Base-by-base conservation (phyloP, 306 rosid genomes). In the Comarum palustre region DNA sequence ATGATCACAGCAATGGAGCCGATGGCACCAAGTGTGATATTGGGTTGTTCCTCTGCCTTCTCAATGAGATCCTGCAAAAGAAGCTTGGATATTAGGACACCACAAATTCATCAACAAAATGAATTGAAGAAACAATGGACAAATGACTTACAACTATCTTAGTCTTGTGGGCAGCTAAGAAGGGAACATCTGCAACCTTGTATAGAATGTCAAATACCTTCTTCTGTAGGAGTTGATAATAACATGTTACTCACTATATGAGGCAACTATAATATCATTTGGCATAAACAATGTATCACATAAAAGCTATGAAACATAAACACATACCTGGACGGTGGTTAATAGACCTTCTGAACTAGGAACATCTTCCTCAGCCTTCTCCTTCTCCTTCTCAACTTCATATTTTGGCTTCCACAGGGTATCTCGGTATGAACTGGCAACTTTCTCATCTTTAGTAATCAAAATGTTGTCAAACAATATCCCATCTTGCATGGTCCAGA, bases 401-500 rank as follows among this genome's bases (percentile, higher is more conserved):
- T 80, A 93, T 79, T 93, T 93, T 31, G 97, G 97, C 86, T 91
- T 93, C 98, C 98, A 93, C 41, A 85, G 73, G 39, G 90, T 78
- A 57, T 78, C 91, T 52, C 98, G 75, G 73, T 89, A 91, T 27
- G 94, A 80, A 29, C 80, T 84, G 2, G 97, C 98, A 71, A 82
- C 73, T 76, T 82, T 89, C 78, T 87, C 98, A 70, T 91, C 96
- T 42, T 73, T 75, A 2, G 92, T 84, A 20, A 93, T 91, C 83
- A 93, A 76, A 78, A 93, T 60, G 68, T 91, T 91, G 88, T 93
- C 98, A 60, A 93, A 93, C 88, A 91, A 73, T 57, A 93, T 82
- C 31, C 98, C 98, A 50, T 89, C 97, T 71, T 93, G 97, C 98
- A 93, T 93, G 48, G 98, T 93, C 98, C 98, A 93, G 73, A 93